Evolutionary conservation across 2,329 filamentous ascomycete species (phyloP).

Genomic region (Setomelanomma holmii): DNA sequence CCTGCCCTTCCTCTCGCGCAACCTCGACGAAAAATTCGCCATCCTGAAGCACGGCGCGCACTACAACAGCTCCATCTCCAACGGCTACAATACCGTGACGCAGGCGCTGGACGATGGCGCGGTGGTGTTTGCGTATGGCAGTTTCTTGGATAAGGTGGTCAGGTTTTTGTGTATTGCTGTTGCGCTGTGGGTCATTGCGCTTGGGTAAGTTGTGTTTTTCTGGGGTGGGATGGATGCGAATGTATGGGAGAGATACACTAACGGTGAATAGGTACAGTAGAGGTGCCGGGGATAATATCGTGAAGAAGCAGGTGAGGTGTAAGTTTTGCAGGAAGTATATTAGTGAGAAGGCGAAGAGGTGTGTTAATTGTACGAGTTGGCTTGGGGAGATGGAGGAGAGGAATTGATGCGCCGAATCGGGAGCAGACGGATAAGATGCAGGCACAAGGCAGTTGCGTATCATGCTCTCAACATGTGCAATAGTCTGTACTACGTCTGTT

Average conservation of each 20-base stretch:
- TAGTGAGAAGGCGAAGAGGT: slow-evolving; percentile 67
- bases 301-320: slow-evolving; percentile 74
- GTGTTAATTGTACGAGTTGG: slow-evolving; percentile 66
- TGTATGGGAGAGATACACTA: no score
- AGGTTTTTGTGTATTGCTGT: slow-evolving; percentile 72
- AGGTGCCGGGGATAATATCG: slow-evolving; percentile 69
- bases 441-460: no score
- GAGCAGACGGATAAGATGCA: no score
- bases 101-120: slow-evolving; percentile 75
- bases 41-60: slow-evolving; percentile 66
- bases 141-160: slow-evolving; percentile 69
- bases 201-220: no score
- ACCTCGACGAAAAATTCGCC: slow-evolving; percentile 77
- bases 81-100: slow-evolving; percentile 73
- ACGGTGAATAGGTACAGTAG: no score
- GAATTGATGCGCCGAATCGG: no score
- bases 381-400: slow-evolving; percentile 62
- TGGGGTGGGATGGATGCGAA: no score
- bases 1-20: slow-evolving; percentile 72
- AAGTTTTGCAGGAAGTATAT: slow-evolving; percentile 70
- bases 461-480: no score
- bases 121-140: slow-evolving; percentile 75
- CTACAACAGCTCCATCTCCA: slow-evolving; percentile 45
- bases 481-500: no score
- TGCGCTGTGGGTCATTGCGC: slow-evolving; percentile 69